Evolutionary conservation across 1,284 basidiomycete species (phyloP).

Genomic region (Leccinum solheimii): DNA sequence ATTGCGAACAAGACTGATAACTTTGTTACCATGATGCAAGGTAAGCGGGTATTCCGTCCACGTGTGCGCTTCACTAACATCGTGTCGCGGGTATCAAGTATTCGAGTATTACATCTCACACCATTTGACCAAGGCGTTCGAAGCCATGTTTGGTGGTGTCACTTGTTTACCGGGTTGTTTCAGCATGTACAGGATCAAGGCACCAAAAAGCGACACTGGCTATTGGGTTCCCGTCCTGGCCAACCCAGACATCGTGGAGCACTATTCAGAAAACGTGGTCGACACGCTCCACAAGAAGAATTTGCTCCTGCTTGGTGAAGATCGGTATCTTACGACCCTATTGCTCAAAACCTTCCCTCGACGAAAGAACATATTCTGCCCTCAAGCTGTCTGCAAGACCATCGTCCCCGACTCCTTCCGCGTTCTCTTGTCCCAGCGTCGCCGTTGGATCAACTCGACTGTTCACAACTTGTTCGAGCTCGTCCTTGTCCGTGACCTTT

Average conservation of each 20-base stretch:
- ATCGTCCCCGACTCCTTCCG: conserved; percentile 96
- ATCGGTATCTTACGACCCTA: conserved; percentile 96
- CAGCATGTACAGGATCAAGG: conserved; percentile 99
- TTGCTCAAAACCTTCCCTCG: conserved; percentile 99
- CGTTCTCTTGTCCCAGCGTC: conserved; percentile 92
- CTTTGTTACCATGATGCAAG: conserved; percentile 99
- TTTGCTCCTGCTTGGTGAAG: conserved; percentile 93
- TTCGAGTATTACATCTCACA: conserved; percentile 99
- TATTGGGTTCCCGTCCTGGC: conserved; percentile 99
- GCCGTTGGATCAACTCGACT: conserved; percentile 99
- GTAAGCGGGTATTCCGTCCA: conserved; percentile 39
- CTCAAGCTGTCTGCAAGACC: conserved; percentile 97
- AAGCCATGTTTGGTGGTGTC: conserved; percentile 99
- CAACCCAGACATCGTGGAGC: conserved; percentile 96
- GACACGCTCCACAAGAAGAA: conserved; percentile 99
- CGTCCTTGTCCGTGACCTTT: conserved; percentile 91
- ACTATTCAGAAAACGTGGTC: conserved; percentile 97
- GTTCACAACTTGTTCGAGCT: conserved; percentile 97
- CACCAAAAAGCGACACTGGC: conserved; percentile 87
- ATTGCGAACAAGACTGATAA: conserved; percentile 98
- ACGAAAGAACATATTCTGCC: conserved; percentile 98
- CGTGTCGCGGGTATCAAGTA: conserved; percentile 47
- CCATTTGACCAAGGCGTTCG: conserved; percentile 98
- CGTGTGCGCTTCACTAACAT: conserved; percentile 10
- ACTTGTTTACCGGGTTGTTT: conserved; percentile 99